phyloP scores from a whole-genome alignment of 495 filamentous ascomycete genomes.

The Penicillium cinerascens region DNA sequence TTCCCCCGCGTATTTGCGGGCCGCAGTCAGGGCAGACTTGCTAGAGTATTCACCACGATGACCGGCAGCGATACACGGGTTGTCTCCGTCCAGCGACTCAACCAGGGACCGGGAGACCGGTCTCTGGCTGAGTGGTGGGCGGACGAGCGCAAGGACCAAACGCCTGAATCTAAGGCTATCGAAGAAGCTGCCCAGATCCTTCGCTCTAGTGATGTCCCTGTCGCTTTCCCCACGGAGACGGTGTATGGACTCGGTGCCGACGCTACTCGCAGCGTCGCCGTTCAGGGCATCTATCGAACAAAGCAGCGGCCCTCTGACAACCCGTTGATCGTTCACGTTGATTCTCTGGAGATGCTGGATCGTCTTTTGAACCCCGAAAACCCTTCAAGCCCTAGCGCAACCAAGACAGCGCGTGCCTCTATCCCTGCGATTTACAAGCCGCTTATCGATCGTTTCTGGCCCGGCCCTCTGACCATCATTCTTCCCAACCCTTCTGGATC shows the following conservation, averaged over 20 bases:
- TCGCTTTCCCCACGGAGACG: constrained; percentile 97
- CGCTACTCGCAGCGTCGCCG: constrained; percentile 78
- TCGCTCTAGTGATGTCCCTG: constrained; percentile 61
- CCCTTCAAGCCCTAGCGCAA: constrained; percentile 14
- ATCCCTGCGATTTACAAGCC: constrained; percentile 82
- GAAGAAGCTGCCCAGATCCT: constrained; percentile 59
- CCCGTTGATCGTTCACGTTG: constrained; percentile 88
- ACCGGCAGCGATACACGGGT: constrained; percentile 32
- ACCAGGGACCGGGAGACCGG: constrained; percentile 34
- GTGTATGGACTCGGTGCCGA: constrained; percentile 96
- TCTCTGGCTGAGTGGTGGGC: constrained; percentile 48
- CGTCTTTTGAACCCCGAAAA: constrained; percentile 48
- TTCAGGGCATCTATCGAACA: constrained; percentile 84
- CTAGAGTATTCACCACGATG: constrained; percentile 25
- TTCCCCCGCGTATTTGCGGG: constrained; percentile 32
- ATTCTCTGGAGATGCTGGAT: constrained; percentile 75
- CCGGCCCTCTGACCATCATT: constrained; percentile 89
- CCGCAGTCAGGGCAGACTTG: constrained; percentile 32
- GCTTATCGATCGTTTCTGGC: constrained; percentile 85
- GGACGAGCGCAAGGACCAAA: constrained; percentile 33
- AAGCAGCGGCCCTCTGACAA: constrained; percentile 93
- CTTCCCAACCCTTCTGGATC: constrained; percentile 70
- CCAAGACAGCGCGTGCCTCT: constrained; percentile 30
- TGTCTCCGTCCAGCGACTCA: constrained; percentile 42
- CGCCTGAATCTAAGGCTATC: constrained; percentile 37